Evolutionary conservation across 2,329 filamentous ascomycete species (phyloP).

Genomic region (Nannizziopsis barbatae): DNA sequence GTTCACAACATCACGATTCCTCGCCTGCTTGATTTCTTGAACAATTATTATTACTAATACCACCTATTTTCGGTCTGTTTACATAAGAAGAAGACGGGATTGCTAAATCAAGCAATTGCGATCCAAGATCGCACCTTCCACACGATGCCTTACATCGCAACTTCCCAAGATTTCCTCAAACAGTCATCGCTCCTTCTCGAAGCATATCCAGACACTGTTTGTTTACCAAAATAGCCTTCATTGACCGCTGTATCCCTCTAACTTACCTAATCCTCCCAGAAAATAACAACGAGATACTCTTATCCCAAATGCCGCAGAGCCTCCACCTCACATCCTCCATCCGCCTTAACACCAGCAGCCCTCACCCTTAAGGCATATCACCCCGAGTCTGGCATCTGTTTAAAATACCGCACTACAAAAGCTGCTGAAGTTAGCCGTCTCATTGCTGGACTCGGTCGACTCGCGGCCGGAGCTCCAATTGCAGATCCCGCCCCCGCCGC

Average conservation of each 20-base stretch:
- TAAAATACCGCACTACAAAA: conserved; percentile 89
- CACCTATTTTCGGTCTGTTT: no score
- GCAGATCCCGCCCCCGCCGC: conserved; percentile 21
- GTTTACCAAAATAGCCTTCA: conserved; percentile 22
- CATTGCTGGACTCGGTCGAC: conserved; percentile 60
- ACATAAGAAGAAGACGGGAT: no score
- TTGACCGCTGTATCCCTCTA: conserved; percentile 3
- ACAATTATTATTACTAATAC: no score
- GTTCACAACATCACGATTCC: no score
- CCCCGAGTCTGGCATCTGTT: conserved; percentile 62
- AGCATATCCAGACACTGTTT: conserved; percentile 72
- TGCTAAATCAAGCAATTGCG: not conserved
- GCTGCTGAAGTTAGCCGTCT: conserved; percentile 79
- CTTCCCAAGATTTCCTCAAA: conserved; percentile 81
- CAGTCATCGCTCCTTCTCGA: conserved; percentile 77
- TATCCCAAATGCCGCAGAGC: conserved; percentile 37
- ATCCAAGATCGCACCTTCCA: not conserved
- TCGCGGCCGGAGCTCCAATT: conserved; percentile 55
- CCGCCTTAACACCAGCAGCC: conserved; percentile 45
- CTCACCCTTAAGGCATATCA: conserved; percentile 87
- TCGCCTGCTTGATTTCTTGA: no score
- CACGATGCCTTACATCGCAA: conserved; percentile 66
- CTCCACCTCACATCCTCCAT: conserved; percentile 24
- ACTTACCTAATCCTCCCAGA: conserved; percentile 42
- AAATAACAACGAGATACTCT: conserved; percentile 86